Base-by-base conservation (phyloP, 805 yeast species). In the Candida patagonica region DNA sequence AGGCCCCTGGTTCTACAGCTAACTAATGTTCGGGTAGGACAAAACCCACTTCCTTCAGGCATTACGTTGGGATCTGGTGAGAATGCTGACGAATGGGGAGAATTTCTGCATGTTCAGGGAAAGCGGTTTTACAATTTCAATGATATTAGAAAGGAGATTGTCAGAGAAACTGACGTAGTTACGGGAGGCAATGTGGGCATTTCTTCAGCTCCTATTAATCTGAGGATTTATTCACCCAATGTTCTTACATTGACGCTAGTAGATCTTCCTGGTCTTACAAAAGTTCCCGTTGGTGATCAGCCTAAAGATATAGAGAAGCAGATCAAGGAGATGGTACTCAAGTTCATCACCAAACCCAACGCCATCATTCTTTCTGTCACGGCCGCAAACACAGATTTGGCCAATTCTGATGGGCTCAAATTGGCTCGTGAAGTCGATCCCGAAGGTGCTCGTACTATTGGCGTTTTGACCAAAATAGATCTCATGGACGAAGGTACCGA, bases 281-380 rank as follows among this genome's bases (percentile, higher is more conserved):
- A 92, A 60, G 97, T 92, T 27, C 98, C 98, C 6, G 96, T 92
- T 35, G 98, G 98, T 41, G 98, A 92, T 62, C 98, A 92, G 64
- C 98, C 98, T 42, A 83, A 82, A 57, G 98, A 92, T 60, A 92
- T 92, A 49, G 98, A 92, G 66, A 78, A 73, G 49, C 96, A 85
- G 61, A 92, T 92, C 55, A 80, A 85, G 60, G 94, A 86, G 50
- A 80, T 92, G 85, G 72, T 92, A 39, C 71, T 92, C 72, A 87
- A 87, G 62, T 92, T 82, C 59, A 88, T 92, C 50, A 80, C 95
- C 19, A 86, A 87, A 56, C 97, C 97, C 47, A 92, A 92, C 57
- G 96, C 97, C 45, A 86, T 92, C 49, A 81, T 92, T 44, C 70
- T 92, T 42, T 89, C 96, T 1, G 97, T 92, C 22, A 88, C 95